A percentile compares a stretch with the other conserved stretches of the same genome.
Conservation (phyloP, 2,329 filamentous ascomycete species). For the Rugonectria rugulosa region DNA sequence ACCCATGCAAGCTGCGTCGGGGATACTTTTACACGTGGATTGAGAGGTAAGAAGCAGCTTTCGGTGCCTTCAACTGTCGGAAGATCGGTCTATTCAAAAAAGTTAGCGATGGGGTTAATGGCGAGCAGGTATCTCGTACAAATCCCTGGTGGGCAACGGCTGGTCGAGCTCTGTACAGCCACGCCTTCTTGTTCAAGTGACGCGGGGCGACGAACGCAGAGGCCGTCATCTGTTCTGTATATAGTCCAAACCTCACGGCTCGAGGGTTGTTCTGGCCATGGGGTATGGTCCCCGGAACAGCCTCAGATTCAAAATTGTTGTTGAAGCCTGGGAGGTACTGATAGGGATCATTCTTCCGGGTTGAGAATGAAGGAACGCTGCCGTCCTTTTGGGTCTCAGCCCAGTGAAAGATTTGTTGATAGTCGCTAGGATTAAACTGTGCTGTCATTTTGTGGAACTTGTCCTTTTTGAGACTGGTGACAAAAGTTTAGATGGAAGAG, state of each 20-base stretch:
- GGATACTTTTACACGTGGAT: constrained; percentile 32
- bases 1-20: constrained; percentile 38
- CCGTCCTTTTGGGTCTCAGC: constrained; percentile 67
- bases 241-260: constrained; percentile 47
- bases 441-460: too few relatives aligned
- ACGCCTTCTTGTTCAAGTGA: constrained; percentile 42
- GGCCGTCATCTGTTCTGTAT: constrained; percentile 52
- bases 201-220: constrained; percentile 42
- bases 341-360: constrained; percentile 51
- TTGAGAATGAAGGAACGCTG: constrained; percentile 60
- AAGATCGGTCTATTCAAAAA: too few relatives aligned
- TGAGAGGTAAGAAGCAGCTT: constrained; percentile 35
- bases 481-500: too few relatives aligned
- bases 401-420: constrained; percentile 57
- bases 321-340: constrained; percentile 64
- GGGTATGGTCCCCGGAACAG: constrained; percentile 54
- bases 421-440: too few relatives aligned
- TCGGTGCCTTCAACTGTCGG: constrained; percentile 35
- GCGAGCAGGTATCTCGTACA: constrained; percentile 2
- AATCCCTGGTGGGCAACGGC: constrained; percentile 44
- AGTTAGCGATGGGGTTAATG: background rate
- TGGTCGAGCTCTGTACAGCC: constrained; percentile 40
- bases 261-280: constrained; percentile 54
- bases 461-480: too few relatives aligned
- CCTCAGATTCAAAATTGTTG: constrained; percentile 54